Base-by-base conservation (phyloP, 139 green algal genomes). In the Edaphochlamys debaryana region DNA sequence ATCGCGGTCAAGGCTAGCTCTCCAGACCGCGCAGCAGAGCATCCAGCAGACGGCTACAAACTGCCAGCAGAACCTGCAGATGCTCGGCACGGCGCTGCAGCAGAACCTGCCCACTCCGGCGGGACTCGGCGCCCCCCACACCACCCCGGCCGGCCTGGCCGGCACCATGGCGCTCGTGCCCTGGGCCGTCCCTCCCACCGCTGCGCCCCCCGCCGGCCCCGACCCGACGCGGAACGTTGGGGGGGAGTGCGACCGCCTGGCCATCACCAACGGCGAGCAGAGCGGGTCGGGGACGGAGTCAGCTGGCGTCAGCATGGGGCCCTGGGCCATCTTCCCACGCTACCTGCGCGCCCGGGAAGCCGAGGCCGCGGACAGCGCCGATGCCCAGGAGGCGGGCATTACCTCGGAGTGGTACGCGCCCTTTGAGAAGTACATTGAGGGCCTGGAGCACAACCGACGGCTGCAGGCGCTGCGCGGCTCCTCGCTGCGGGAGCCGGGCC, bases 401-500 rank as follows among this genome's bases (percentile, higher is more conserved):
- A 11, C 42, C 27, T 41, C 56, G 17, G 85, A 86, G 41, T 89
- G 79, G 79, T 75, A 86, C 67, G 69, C 63, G 30, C 87, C 72
- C 1, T 81, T 92, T 52, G 73, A 83, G 4, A 60, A 89, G 41
- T 90, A 93, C 73, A 81, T 91, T 25, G 78, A 87, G 38, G 56
- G 64, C 22, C 74, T 93, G 62, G 83, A 89, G 40, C 42, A 79
- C 37, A 79, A 86, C 63, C 77, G 77, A 5, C 81, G 62, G 36
- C 62, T 79, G 52, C 63, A 36, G 4, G 42, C n/a, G 38, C 75
- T 67, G 73, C 67, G 42, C 79, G 95, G 85, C 42, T 82, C 76
- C n/a, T 84, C 78, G 62, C 82, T 98, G 80, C 88, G 92, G 9
- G 93, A 97, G 29, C 88, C 93, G 19, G 94, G 92, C 3, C 90